Base-by-base conservation (phyloP, 352 stramenopile species). In the Globisporangium middletonii region DNA sequence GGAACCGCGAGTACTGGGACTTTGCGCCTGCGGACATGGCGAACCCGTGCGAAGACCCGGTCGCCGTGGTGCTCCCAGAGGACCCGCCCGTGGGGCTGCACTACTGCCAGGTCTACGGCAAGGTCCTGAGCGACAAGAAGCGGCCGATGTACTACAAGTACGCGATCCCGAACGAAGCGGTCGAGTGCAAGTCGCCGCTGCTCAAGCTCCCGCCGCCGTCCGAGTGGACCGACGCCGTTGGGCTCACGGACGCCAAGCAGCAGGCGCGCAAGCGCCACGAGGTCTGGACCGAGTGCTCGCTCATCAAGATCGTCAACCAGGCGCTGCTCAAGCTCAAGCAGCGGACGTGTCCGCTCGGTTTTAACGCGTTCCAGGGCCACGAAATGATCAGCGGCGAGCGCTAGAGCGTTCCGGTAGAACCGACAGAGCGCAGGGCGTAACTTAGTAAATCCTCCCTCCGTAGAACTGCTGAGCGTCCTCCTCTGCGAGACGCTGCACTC, bases 371-470 rank as follows among this genome's bases (percentile, higher is more conserved):
- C 48, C 48, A 62, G 49, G 48, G 56, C 48, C 41, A 52, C 41
- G 27, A 33, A 41, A 51, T 63, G n/a, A 33, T 50, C 50, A 57
- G 50, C n/a, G 50, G 52, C n/a, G 50, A 59, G 43, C 23, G 23
- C 23, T 9, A 59, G 53, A 35, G 54, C 72, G 16, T 56, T 59
- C 3, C 68, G 73, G n/a, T 85, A 68, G 66, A 85, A 79, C 60
- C 19, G n/a, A 26, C 18, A 7, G 18, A n/a, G 15, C 44, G 44
- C 44, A 26, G 26, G 15, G 26, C 33, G 47, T 53, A 53, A 59
- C 23, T 52, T 46, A 50, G 28, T 18, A 23, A 43, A 58, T 47
- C 9, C 26, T 52, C 3, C 23, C 23, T 23, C 48, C 27, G 11
- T 15, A 38, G 12, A 4, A 41, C 23, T 23, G 23, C 23, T 23